phyloP scores from a whole-genome alignment of 208 protist genomes.

The Trypanosoma brucei region DNA sequence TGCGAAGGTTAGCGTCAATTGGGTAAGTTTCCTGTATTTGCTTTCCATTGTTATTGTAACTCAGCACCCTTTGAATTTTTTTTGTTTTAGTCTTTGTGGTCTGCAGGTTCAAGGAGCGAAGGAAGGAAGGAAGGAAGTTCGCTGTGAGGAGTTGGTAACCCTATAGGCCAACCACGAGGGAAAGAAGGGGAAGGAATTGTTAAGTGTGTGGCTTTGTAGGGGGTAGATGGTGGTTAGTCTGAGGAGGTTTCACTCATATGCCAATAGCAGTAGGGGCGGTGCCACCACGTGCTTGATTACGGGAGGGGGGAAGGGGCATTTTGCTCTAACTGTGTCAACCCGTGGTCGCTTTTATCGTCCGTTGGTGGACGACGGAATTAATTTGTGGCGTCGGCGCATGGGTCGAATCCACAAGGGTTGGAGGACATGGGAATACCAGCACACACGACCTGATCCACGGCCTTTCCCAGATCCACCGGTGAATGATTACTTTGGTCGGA shows the following conservation, averaged over 20 bases:
- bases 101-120: too few relatives aligned
- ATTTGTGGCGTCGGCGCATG: slow-evolving; percentile 80
- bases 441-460: slow-evolving; percentile 63
- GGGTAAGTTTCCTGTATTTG: too few relatives aligned
- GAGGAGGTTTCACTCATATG: background rate
- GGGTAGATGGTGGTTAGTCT: background rate
- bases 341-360: slow-evolving; percentile 80
- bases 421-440: slow-evolving; percentile 73
- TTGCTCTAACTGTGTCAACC: slow-evolving; percentile 11
- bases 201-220: background rate
- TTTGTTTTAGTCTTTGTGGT: too few relatives aligned
- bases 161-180: background rate
- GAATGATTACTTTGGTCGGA: slow-evolving; percentile 86
- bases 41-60: too few relatives aligned
- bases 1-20: too few relatives aligned
- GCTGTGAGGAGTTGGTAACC: too few relatives aligned
- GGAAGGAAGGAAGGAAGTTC: too few relatives aligned
- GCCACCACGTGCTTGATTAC: background rate
- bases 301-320: slow-evolving; percentile 11
- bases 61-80: too few relatives aligned
- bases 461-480: slow-evolving; percentile 79
- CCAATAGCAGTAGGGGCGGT: background rate
- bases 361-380: slow-evolving; percentile 73
- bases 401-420: slow-evolving; percentile 72
- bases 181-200: background rate